phyloP scores from a whole-genome alignment of 805 yeast genomes.

The Saccharomyces kudriavzevii region DNA sequence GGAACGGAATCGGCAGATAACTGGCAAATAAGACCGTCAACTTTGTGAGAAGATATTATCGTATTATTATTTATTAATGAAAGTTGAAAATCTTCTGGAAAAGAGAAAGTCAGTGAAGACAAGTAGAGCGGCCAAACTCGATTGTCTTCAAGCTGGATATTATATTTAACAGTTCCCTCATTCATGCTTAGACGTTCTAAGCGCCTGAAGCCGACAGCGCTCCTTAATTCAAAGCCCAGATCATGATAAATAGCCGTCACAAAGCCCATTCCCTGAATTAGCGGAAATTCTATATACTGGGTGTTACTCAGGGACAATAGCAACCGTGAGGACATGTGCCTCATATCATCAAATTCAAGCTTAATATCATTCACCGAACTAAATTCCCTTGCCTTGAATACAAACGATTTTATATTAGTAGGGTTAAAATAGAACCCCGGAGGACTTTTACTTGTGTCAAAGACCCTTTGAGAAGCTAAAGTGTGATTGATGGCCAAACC shows the following conservation, averaged over 20 bases:
- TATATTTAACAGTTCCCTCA: conserved; percentile 37
- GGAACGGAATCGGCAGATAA: conserved; percentile 42
- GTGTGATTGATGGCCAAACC: conserved; percentile 70
- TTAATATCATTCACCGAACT: conserved; percentile 12
- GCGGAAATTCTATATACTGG: conserved; percentile 45
- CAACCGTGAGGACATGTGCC: conserved; percentile 31
- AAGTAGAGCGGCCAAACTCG: conserved; percentile 34
- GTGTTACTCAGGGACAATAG: conserved; percentile 19
- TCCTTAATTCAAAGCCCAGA: conserved; percentile 46
- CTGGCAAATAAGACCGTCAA: conserved; percentile 49
- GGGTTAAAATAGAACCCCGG: conserved; percentile 62
- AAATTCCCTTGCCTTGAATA: conserved; percentile 39
- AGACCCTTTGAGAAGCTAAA: conserved; percentile 50
- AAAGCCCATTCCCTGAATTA: conserved; percentile 79
- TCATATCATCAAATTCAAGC: conserved; percentile 25
- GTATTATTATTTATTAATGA: conserved; percentile 13
- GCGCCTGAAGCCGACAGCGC: conserved; percentile 56
- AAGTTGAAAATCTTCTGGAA: conserved; percentile 4
- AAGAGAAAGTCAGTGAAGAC: neutral
- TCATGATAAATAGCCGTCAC: conserved; percentile 56
- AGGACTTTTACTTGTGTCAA: conserved; percentile 49
- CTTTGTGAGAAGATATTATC: conserved; percentile 11
- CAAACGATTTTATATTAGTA: conserved; percentile 53
- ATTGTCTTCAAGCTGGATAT: conserved; percentile 44
- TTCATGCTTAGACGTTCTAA: conserved; percentile 33